Evolutionary conservation across 2,329 filamentous ascomycete species (phyloP).

Genomic region (Endocalyx cinctus): DNA sequence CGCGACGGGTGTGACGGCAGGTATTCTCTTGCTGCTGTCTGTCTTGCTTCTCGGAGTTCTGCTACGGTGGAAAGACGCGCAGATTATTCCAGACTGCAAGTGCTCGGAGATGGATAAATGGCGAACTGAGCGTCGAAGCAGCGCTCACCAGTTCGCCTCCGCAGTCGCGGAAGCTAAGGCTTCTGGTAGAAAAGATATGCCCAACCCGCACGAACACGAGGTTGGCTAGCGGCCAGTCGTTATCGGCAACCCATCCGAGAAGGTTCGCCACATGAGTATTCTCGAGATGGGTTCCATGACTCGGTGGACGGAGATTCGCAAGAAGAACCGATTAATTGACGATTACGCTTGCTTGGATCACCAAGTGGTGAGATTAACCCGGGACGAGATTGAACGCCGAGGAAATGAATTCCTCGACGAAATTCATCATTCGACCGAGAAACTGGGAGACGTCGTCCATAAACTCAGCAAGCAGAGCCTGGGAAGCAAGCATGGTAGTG

Average conservation of each 20-base stretch:
- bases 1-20: conserved; percentile 64
- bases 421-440: conserved; percentile 25
- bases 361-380: conserved; percentile 27
- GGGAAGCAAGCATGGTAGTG: conserved; percentile 23
- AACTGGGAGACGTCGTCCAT: conserved; percentile 25
- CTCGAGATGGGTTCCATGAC: conserved; percentile 65
- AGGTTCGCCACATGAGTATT: conserved; percentile 64
- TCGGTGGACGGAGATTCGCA: conserved; percentile 69
- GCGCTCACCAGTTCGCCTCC: conserved; percentile 40
- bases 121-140: conserved; percentile 44
- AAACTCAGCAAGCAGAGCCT: conserved; percentile 30
- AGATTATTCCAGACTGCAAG: conserved; percentile 63
- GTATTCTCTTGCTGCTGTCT: conserved; percentile 61
- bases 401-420: conserved; percentile 22
- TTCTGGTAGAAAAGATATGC: conserved; percentile 19
- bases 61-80: conserved; percentile 59
- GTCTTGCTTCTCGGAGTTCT: conserved; percentile 58
- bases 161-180: conserved; percentile 29
- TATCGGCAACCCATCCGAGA: conserved; percentile 66
- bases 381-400: conserved; percentile 23
- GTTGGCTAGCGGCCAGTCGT: conserved; percentile 65
- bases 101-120: conserved; percentile 50
- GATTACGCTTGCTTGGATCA: conserved; percentile 31
- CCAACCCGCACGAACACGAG: conserved; percentile 43
- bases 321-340: conserved; percentile 54